Percentiles rank a stretch among this genome's conserved stretches.
Evolutionary conservation across 163 green algal species (phyloP).

Genomic region (Scenedesmus sp.): DNA sequence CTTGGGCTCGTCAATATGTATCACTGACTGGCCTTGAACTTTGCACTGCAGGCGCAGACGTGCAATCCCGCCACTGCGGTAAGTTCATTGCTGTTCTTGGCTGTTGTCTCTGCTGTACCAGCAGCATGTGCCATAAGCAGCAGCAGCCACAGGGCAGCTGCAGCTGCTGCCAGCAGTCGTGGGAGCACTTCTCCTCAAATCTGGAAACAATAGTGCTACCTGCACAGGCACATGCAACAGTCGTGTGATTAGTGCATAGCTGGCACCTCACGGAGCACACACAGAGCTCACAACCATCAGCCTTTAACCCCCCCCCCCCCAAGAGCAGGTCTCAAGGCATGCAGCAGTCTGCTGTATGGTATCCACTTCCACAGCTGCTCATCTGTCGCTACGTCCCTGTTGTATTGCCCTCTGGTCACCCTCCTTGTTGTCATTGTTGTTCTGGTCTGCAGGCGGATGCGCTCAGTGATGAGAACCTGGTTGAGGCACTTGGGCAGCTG

Average conservation of each 20-base stretch:
- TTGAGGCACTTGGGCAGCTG: not conserved
- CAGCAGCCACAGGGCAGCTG: not conserved
- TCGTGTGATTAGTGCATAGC: no score
- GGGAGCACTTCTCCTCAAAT: not conserved
- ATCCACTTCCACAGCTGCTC: no score
- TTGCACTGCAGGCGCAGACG: not conserved
- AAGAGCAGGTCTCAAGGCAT: no score
- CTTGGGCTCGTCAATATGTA: not conserved
- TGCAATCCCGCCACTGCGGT: not conserved
- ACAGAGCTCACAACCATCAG: no score
- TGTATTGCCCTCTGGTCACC: no score
- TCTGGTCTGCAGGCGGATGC: not conserved
- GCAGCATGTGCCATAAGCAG: not conserved
- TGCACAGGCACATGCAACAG: no score
- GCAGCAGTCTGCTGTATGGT: no score
- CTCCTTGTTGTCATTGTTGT: not conserved
- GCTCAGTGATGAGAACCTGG: slow-evolving; percentile 6
- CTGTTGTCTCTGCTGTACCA: not conserved
- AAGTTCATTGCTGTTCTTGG: not conserved
- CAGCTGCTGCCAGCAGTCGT: not conserved
- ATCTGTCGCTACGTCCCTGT: no score
- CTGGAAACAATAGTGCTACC: not conserved
- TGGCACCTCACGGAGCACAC: no score
- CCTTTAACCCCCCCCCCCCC: no score
- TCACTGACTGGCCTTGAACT: not conserved